Evolutionary conservation across 805 yeast species (phyloP).

Genomic region (Zygotorulaspora sp.): DNA sequence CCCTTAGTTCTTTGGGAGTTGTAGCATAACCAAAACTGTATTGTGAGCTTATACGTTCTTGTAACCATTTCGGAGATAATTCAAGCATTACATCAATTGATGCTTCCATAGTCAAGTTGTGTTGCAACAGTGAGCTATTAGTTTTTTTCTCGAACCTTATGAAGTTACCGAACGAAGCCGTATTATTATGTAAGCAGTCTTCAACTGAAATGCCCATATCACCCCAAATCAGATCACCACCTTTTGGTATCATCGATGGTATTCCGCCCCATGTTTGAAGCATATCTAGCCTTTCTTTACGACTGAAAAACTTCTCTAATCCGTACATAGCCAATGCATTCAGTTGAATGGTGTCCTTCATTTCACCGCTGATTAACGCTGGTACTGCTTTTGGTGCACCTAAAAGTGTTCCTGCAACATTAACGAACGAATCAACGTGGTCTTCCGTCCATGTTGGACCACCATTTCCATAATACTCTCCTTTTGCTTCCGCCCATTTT

Average conservation of each 20-base stretch:
- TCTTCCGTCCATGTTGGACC: slow-evolving; percentile 85
- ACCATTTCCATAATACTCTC: slow-evolving; percentile 81
- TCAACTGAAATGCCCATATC: slow-evolving; percentile 72
- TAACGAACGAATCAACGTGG: slow-evolving; percentile 73
- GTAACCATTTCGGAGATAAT: slow-evolving; percentile 74
- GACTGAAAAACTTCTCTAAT: slow-evolving; percentile 85
- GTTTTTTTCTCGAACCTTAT: slow-evolving; percentile 46
- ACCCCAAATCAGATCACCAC: slow-evolving; percentile 92
- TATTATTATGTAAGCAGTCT: slow-evolving; percentile 29
- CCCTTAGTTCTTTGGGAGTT: slow-evolving; percentile 51
- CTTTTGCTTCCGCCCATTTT: slow-evolving; percentile 95
- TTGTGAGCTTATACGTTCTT: slow-evolving; percentile 56
- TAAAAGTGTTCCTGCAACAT: slow-evolving; percentile 81
- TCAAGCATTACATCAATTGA: slow-evolving; percentile 61
- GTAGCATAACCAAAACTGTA: slow-evolving; percentile 77
- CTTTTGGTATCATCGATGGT: slow-evolving; percentile 94
- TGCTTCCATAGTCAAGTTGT: slow-evolving; percentile 60
- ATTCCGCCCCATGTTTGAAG: slow-evolving; percentile 84
- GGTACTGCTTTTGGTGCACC: slow-evolving; percentile 95
- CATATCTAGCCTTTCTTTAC: slow-evolving; percentile 84
- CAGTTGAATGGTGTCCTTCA: slow-evolving; percentile 94
- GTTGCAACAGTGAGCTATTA: slow-evolving; percentile 15
- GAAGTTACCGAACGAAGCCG: slow-evolving; percentile 58
- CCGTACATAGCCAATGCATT: slow-evolving; percentile 93
- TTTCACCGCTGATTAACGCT: slow-evolving; percentile 92